Base-by-base conservation (phyloP, 352 stramenopile genomes). In the Phytophthora foliorum region DNA sequence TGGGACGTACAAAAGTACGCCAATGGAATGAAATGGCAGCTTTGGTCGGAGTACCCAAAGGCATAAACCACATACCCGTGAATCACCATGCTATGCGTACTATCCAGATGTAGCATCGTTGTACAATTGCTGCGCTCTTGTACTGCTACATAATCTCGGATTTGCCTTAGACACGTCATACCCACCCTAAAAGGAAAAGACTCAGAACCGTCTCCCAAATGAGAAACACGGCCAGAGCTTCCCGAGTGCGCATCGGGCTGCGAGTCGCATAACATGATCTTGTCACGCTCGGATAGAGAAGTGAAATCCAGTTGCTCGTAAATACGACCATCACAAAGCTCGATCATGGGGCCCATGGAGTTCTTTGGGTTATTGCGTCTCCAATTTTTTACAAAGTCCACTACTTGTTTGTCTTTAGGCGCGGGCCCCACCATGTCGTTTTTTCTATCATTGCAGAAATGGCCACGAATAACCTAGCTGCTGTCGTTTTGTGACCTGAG, bases 341-440 rank as follows among this genome's bases (percentile, higher is more conserved):
- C 27, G 36, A 66, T 66, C 22, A 58, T 39, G 0, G 36, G 36
- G 1, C 11, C n/a, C 46, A 58, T 58, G 3, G 25, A 46, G 24
- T 66, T 16, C 19, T 41, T 66, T 4, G 24, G 27, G 1, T 38
- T 44, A 6, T 52, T 38, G 6, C 57, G 45, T 19, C 57, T 44
- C 57, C 57, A 66, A 25, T 66, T 66, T n/a, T 58, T 66, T 0
- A 58, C 57, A 38, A 58, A 57, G 14, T 66, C 25, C 5, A 27
- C 11, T 0, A 58, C 58, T 14, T 66, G 46, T 0, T 7, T 22
- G 24, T 34, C 5, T 16, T 41, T 58, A 8, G 57, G 48, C 0
- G 36, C 16, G 2, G 22, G 45, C 0, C 57, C 57, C 13, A 11
- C 13, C 19, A 54, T 54, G 10, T 55, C 31, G 21, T 54, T 41